Conservation (phyloP, 805 yeast species). For the Spathaspora hagerdaliae region DNA sequence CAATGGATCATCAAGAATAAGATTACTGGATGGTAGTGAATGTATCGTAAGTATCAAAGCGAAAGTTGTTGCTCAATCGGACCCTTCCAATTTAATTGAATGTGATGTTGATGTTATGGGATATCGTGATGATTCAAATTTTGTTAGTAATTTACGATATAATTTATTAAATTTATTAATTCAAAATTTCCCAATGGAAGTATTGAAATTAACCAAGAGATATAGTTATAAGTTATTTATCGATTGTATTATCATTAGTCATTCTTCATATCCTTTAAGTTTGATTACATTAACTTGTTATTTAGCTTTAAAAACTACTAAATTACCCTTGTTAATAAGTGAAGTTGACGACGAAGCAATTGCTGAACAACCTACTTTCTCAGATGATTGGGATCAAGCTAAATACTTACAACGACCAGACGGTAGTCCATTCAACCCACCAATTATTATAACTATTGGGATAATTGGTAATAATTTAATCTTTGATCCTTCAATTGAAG, state of each 20-base stretch:
- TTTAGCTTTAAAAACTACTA: slow-evolving; percentile 76
- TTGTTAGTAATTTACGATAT: slow-evolving; percentile 60
- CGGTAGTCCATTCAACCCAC: slow-evolving; percentile 51
- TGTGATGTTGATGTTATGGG: slow-evolving; percentile 83
- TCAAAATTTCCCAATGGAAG: slow-evolving; percentile 48
- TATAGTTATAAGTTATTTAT: slow-evolving; percentile 75
- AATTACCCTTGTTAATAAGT: slow-evolving; percentile 68
- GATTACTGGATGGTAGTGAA: slow-evolving; percentile 87
- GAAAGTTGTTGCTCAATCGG: slow-evolving; percentile 51
- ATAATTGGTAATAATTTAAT: slow-evolving; percentile 64
- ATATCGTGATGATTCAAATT: slow-evolving; percentile 71
- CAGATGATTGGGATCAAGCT: slow-evolving; percentile 78
- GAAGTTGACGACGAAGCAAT: slow-evolving; percentile 66
- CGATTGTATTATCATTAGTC: slow-evolving; percentile 76
- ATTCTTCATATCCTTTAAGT: slow-evolving; percentile 77
- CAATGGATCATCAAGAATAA: slow-evolving; percentile 87
- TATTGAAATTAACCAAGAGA: slow-evolving; percentile 62
- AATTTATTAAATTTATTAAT: slow-evolving; percentile 51
- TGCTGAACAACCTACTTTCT: slow-evolving; percentile 86
- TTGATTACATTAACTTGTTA: slow-evolving; percentile 76
- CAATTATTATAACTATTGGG: slow-evolving; percentile 73
- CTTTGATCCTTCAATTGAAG: slow-evolving; percentile 86
- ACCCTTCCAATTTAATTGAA: slow-evolving; percentile 48
- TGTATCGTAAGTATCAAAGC: slow-evolving; percentile 89
- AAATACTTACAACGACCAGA: slow-evolving; percentile 22